A percentile compares a stretch with the other conserved stretches of the same genome.
Conservation (phyloP, 495 filamentous ascomycete species). For the Elasticomyces elasticus region DNA sequence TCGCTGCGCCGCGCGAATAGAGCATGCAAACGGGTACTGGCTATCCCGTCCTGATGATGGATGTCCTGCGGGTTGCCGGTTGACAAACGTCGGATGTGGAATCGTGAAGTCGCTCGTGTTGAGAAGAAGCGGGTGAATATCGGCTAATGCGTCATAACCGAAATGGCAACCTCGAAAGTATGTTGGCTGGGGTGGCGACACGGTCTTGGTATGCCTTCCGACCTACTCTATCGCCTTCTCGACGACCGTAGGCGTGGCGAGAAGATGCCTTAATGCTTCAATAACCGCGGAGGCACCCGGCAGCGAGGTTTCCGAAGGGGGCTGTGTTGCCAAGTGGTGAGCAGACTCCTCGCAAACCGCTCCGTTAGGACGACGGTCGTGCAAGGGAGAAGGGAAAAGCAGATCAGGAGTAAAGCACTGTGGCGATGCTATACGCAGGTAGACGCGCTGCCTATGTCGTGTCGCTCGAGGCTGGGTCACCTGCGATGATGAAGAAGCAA, state of each 20-base stretch:
- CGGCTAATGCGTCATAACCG: too few species aligned
- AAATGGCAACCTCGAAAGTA: too few species aligned
- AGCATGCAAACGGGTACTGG: too few species aligned
- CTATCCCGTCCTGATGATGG: too few species aligned
- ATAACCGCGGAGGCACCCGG: background rate
- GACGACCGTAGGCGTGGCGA: background rate
- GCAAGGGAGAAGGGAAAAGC: background rate
- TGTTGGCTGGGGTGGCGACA: too few species aligned
- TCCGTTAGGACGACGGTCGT: background rate
- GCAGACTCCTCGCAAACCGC: too few species aligned
- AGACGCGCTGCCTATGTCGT: background rate
- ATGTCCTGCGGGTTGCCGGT: too few species aligned
- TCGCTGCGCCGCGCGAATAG: too few species aligned
- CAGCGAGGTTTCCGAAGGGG: background rate
- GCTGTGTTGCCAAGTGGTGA: too few species aligned
- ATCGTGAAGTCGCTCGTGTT: too few species aligned
- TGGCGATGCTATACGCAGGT: background rate
- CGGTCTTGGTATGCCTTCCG: background rate
- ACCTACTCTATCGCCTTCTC: background rate
- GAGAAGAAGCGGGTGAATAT: too few species aligned
- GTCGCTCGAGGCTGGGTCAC: background rate
- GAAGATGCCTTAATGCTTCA: background rate
- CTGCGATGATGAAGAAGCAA: background rate
- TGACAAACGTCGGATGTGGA: too few species aligned
- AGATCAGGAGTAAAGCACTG: background rate